A percentile compares a stretch with the other conserved stretches of the same genome.
These are phyloP conservation scores for Tetraselmis chui DNA, from an alignment of 139 green algal genomes.

Conservation along the genomic window DNA sequence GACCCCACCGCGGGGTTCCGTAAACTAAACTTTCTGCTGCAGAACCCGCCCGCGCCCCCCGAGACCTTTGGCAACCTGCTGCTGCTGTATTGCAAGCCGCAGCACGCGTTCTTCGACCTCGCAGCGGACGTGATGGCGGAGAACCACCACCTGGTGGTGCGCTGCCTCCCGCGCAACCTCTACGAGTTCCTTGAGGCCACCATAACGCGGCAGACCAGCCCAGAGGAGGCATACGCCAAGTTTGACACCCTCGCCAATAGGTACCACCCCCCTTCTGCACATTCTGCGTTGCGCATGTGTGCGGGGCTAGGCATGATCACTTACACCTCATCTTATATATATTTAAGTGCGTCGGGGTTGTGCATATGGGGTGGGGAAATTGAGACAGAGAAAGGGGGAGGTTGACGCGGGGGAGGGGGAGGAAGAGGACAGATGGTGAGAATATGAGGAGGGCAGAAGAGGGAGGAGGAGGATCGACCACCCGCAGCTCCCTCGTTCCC, in stretches of 20 bases:
- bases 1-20: conserved; percentile 62
- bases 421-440: neutral
- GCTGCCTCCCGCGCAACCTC: conserved; percentile 51
- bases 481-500: no score
- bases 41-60: conserved; percentile 64
- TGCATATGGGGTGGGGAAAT: neutral
- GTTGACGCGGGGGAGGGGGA: neutral
- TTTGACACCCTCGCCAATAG: conserved; percentile 47
- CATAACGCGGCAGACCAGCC: conserved; percentile 44
- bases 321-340: neutral
- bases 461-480: no score
- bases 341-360: neutral
- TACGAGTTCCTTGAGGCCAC: conserved; percentile 64
- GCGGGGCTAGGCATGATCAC: no score
- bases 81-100: conserved; percentile 75
- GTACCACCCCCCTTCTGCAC: neutral
- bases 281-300: neutral
- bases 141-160: conserved; percentile 53
- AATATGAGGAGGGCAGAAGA: neutral
- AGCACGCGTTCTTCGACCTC: conserved; percentile 65
- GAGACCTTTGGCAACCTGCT: conserved; percentile 83
- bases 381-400: neutral
- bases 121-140: conserved; percentile 75
- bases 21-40: conserved; percentile 84
- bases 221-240: conserved; percentile 48